Evolutionary conservation across 169 alveolate species (phyloP), one percentile per base, ranked within the genome.

Genomic region (Cryptosporidium tyzzeri): DNA sequence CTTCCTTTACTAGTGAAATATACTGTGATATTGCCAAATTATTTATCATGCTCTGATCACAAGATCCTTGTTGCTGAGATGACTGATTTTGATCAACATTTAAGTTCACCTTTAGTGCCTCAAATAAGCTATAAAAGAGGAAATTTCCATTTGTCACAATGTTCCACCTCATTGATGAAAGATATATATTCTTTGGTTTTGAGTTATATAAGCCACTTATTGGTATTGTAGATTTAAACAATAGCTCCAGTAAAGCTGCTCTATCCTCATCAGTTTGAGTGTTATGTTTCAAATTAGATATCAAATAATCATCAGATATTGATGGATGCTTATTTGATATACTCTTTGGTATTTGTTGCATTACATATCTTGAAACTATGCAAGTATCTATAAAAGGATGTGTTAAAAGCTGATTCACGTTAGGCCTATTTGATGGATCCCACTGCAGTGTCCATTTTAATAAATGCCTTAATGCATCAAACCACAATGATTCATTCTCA

Each of bases 351-450:
- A 80, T 61, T 7, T 44, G 65, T 14, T 62, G 75, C 41, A 44
- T 62, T 41, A 80, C 62, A 62, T 59, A 62, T 61, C 41, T 41
- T 7, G 89, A 80, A 41, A 80, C 50, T 1, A 80, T 80, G 45
- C 37, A 21, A 10, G 89, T 62, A 45, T 80, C 89, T 18, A 80
- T 80, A 80, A 80, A 80, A 16, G 89, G 89, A 29, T 80, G 89
- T 26, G 74, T 59, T 23, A 80, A 55, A 26, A 80, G 67, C 51
- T 80, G 89, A 65, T 80, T 80, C 29, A 80, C 89, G 62, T 80
- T 80, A 18, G 89, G 89, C 37, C 89, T 80, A n/a, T 80, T 80
- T n/a, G 59, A 21, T n/a, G 89, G 89, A 65, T 80, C 89, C 89
- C 89, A 80, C 9, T 80, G 89, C 8, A 80, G 31, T 41, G 89